phyloP scores from a whole-genome alignment of 805 yeast genomes.

The Kuraishia cidri region DNA sequence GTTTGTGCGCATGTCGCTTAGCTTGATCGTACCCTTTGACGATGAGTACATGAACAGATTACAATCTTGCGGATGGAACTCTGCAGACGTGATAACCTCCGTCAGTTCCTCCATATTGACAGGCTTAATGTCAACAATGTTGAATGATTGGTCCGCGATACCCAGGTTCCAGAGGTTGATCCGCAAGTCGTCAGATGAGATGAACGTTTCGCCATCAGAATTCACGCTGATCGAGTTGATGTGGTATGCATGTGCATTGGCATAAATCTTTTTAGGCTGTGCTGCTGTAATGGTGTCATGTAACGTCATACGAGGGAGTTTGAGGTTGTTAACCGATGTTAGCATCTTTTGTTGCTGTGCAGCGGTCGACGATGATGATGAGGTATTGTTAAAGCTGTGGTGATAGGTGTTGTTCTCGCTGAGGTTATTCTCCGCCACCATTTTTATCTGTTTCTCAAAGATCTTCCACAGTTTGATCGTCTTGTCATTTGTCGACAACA shows the following conservation, averaged over 20 bases:
- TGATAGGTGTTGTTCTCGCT: slow-evolving; percentile 26
- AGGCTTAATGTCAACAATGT: slow-evolving; percentile 96
- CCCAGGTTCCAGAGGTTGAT: slow-evolving; percentile 93
- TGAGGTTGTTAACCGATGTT: slow-evolving; percentile 36
- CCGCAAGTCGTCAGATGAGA: slow-evolving; percentile 89
- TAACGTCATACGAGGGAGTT: slow-evolving; percentile 80
- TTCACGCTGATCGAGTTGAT: slow-evolving; percentile 92
- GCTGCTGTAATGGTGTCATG: slow-evolving; percentile 96
- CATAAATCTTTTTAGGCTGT: slow-evolving; percentile 82
- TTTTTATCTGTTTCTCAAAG: slow-evolving; percentile 81
- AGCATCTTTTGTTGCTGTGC: too few relatives aligned
- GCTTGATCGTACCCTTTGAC: slow-evolving; percentile 89
- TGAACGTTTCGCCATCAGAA: slow-evolving; percentile 92
- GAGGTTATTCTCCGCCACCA: slow-evolving; percentile 87
- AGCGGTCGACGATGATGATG: too few relatives aligned
- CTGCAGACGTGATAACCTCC: slow-evolving; percentile 94
- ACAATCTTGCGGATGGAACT: slow-evolving; percentile 90
- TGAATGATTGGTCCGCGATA: slow-evolving; percentile 90
- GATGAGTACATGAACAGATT: slow-evolving; percentile 93
- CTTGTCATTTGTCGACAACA: slow-evolving; percentile 90
- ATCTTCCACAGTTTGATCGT: slow-evolving; percentile 98
- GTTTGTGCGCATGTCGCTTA: slow-evolving; percentile 93
- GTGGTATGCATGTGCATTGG: slow-evolving; percentile 97
- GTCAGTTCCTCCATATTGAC: slow-evolving; percentile 98
- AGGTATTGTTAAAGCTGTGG: slow-evolving; percentile 3